Base-by-base conservation (phyloP, 2,329 filamentous ascomycete species). In the Aspergillus thermomutatus region DNA sequence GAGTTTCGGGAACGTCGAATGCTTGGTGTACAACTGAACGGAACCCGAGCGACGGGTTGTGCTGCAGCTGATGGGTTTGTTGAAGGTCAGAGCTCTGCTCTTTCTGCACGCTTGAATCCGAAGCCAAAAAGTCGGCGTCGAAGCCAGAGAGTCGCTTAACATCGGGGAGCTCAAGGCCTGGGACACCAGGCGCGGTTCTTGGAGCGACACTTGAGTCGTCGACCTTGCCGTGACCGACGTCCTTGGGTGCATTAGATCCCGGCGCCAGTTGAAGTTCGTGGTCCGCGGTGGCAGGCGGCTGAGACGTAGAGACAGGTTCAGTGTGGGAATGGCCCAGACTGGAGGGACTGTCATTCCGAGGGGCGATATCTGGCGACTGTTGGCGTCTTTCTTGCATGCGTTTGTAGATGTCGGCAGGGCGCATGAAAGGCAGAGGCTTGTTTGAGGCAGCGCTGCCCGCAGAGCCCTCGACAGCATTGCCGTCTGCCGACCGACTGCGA, bases 351-450 rank as follows among this genome's bases (percentile, higher is more conserved):
- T 84, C 68, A 60, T 81, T 86, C 4, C 83, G 82, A 52, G 83
- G 77, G 21, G 79, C n/a, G n/a, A n/a, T 83, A 1, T 88, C 86
- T 55, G 83, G 72, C 1, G 83, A 84, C 55, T 79, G 79, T 40
- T 81, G 75, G 62, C 37, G 52, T 17, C 21, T 88, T 62, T 90
- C 87, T 52, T 84, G 84, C 70, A 88, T 80, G 5, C 88, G 84
- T 66, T 83, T 87, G 70, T 93, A 92, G 45, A 92, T 87, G 63
- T 95, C 90, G 11, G 88, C 83, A 1, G 91, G 89, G 40, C 89
- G 82, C 55, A 91, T 80, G 62, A 93, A 87, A 0, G 86, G 82
- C 21, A 84, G 73, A 1, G 83, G 70, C 63, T 86, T 87, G 50
- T 76, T 60, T 19, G 60, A 60, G 25, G 57, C 49, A 37, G 41